Evolutionary conservation across 495 filamentous ascomycete species (phyloP).

Genomic region (Rhypophila decipiens): DNA sequence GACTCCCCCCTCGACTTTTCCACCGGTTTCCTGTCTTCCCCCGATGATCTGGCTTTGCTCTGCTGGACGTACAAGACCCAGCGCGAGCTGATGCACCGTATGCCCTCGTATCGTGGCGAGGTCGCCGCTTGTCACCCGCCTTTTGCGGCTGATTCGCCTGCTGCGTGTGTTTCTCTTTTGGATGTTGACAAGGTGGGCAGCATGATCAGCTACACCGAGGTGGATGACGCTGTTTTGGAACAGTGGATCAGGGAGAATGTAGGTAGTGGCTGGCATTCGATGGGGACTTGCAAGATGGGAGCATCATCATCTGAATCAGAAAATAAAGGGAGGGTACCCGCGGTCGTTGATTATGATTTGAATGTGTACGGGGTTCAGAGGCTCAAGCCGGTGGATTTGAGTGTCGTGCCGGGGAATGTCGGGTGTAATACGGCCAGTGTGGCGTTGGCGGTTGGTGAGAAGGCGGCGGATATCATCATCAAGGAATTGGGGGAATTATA

Average conservation of each 20-base stretch:
- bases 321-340: too few relatives aligned
- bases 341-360: too few relatives aligned
- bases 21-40: slow-evolving; percentile 37
- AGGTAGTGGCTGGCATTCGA: slow-evolving; percentile 1
- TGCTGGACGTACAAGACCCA: slow-evolving; percentile 48
- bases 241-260: slow-evolving; percentile 6
- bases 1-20: slow-evolving; percentile 32
- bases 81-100: slow-evolving; percentile 50
- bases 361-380: too few relatives aligned
- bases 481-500: too few relatives aligned
- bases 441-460: too few relatives aligned
- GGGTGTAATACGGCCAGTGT: too few relatives aligned
- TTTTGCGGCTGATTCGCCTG: slow-evolving; percentile 40
- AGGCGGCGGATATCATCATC: too few relatives aligned
- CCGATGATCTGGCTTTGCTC: slow-evolving; percentile 35
- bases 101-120: slow-evolving; percentile 47
- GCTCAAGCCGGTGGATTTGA: too few relatives aligned
- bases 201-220: slow-evolving; percentile 21
- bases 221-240: slow-evolving; percentile 35
- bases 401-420: too few relatives aligned
- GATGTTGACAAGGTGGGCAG: slow-evolving; percentile 11
- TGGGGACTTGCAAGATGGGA: slow-evolving; percentile 24
- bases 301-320: too few relatives aligned
- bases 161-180: slow-evolving; percentile 20
- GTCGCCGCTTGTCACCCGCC: slow-evolving; percentile 39